Percentiles rank a stretch among this genome's conserved stretches.
Evolutionary conservation across 2,329 filamentous ascomycete species (phyloP).

Genomic region (Claviceps sp.): DNA sequence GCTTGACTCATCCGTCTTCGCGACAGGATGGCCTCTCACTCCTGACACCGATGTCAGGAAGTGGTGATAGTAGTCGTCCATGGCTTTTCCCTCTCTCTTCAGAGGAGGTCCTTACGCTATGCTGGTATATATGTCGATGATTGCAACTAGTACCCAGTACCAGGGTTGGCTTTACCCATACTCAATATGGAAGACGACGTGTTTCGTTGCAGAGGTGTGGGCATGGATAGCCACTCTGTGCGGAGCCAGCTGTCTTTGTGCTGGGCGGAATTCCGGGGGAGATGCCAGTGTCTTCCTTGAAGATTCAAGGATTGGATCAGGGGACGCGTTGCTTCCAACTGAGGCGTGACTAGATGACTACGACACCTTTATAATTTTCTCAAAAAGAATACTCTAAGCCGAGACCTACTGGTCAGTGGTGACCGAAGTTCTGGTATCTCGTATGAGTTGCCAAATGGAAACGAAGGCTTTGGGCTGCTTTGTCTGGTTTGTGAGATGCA

Average conservation of each 20-base stretch:
- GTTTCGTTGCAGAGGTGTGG: constrained; percentile 4
- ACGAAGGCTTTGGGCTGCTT: neutral
- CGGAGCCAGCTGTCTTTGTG: constrained; percentile 3
- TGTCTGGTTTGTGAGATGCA: neutral
- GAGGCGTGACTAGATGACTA: neutral
- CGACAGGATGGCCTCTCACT: constrained; percentile 24
- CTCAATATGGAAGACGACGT: constrained; percentile 4
- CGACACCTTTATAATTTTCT: neutral
- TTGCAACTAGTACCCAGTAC: constrained; percentile 3
- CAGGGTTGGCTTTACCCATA: constrained; percentile 3
- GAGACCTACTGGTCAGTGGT: neutral
- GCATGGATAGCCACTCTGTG: constrained; percentile 3
- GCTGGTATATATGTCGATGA: constrained; percentile 4
- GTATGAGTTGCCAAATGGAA: neutral
- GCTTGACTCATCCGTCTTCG: constrained; percentile 27
- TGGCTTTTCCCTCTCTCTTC: constrained; percentile 13
- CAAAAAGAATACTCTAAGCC: no score
- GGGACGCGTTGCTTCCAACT: neutral
- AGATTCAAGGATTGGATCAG: neutral
- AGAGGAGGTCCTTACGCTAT: neutral
- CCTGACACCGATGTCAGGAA: constrained; percentile 41
- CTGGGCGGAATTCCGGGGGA: constrained; percentile 5
- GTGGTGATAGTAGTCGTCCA: constrained; percentile 45
- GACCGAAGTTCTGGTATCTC: neutral
- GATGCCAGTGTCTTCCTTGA: constrained; percentile 4